phyloP scores from a whole-genome alignment of 306 rosid species.

The Lathyrus sativus region DNA sequence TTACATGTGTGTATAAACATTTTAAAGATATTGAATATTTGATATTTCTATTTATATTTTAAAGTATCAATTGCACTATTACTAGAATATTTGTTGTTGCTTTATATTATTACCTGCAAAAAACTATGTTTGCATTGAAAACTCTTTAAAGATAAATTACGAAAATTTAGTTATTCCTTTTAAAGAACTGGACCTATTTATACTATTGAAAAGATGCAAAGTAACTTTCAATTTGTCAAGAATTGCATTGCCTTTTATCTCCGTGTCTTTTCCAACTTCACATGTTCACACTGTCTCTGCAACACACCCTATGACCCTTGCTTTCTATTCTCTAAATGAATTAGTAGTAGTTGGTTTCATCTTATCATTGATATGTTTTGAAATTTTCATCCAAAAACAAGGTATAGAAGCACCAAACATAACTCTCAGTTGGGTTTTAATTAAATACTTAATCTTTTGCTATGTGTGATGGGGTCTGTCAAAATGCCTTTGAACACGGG shows the following conservation, averaged over 20 bases:
- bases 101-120: not conserved
- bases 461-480: constrained; percentile 1
- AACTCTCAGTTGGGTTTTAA: not conserved
- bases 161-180: too few species aligned
- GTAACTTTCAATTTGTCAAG: too few species aligned
- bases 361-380: constrained; percentile 9
- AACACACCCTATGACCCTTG: not conserved
- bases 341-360: not conserved
- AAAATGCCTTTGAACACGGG: not conserved
- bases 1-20: not conserved
- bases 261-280: not conserved
- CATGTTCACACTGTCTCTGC: not conserved
- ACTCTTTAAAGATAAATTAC: not conserved
- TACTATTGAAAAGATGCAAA: too few species aligned
- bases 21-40: not conserved
- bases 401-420: constrained; percentile 2
- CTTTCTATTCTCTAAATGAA: not conserved
- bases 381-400: constrained; percentile 3
- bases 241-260: too few species aligned
- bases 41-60: not conserved
- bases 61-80: not conserved
- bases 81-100: not conserved
- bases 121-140: not conserved
- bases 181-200: too few species aligned
- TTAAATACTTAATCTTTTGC: not conserved